Conservation (phyloP, 2,329 filamentous ascomycete genomes). For the Pyrenochaeta sp. region DNA sequence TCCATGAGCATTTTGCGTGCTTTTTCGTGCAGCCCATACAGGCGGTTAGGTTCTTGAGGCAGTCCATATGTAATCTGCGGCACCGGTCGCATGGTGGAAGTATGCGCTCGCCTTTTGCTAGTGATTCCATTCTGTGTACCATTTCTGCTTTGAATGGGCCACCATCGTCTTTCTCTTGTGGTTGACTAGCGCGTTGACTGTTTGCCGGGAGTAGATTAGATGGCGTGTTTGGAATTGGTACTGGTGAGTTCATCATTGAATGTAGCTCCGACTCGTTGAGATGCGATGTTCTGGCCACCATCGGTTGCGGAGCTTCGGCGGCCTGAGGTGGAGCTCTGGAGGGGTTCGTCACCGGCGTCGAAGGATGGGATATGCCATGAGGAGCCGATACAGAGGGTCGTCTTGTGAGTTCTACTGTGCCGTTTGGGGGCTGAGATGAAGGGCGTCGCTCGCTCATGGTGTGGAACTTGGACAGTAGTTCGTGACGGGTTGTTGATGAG, state of each 20-base stretch:
- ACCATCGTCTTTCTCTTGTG: slow-evolving; percentile 63
- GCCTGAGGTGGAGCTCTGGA: slow-evolving; percentile 43
- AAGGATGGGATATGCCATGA: slow-evolving; percentile 38
- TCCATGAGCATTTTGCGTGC: slow-evolving; percentile 89
- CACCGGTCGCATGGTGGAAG: slow-evolving; percentile 87
- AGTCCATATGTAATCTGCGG: slow-evolving; percentile 79
- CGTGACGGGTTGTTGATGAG: slow-evolving; percentile 65
- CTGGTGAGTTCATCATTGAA: slow-evolving; percentile 55
- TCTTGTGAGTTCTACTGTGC: slow-evolving; percentile 26
- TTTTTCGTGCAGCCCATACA: slow-evolving; percentile 90
- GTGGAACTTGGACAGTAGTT: slow-evolving; percentile 70
- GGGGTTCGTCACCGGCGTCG: slow-evolving; percentile 28
- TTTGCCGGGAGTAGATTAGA: slow-evolving; percentile 61
- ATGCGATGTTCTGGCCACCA: slow-evolving; percentile 33
- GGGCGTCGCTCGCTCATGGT: slow-evolving; percentile 63
- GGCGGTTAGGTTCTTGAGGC: slow-evolving; percentile 84
- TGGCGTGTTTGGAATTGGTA: slow-evolving; percentile 64
- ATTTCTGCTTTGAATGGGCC: slow-evolving; percentile 71
- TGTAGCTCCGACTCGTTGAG: slow-evolving; percentile 51
- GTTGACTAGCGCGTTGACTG: slow-evolving; percentile 46
- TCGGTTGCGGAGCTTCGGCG: slow-evolving; percentile 24
- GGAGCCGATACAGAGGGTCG: slow-evolving; percentile 36
- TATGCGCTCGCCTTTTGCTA: slow-evolving; percentile 77
- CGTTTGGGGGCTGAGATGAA: slow-evolving; percentile 38
- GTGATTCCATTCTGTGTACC: slow-evolving; percentile 76